A percentile compares a stretch with the other conserved stretches of the same genome.
Evolutionary conservation across 2,329 filamentous ascomycete genomes (phyloP).

Genomic region (Ciborinia camelliae): DNA sequence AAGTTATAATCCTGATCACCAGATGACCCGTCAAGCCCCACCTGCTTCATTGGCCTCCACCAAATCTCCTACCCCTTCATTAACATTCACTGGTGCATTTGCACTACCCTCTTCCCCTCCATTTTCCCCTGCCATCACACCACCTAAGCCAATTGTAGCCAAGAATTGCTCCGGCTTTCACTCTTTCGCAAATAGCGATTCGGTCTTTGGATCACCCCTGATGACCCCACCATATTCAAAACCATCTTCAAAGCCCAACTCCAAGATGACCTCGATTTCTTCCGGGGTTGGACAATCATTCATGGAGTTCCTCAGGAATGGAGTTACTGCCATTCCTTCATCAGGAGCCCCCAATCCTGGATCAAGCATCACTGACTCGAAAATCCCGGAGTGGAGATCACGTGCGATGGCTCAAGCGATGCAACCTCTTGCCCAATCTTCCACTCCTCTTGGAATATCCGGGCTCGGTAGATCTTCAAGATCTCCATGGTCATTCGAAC

Average conservation of each 20-base stretch:
- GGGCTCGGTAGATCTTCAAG: background rate
- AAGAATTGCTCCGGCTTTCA: background rate
- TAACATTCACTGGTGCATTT: background rate
- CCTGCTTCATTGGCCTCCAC: background rate
- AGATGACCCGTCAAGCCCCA: background rate
- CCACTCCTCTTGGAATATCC: background rate
- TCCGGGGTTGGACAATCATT: conserved; percentile 9
- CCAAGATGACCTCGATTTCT: background rate
- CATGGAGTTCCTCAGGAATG: background rate
- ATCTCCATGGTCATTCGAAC: background rate
- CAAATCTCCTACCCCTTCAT: conserved; percentile 2
- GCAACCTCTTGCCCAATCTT: background rate
- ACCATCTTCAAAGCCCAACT: background rate
- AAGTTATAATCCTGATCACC: conserved; percentile 9
- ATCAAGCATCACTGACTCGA: conserved; percentile 11
- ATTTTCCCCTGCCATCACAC: background rate
- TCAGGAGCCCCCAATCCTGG: background rate
- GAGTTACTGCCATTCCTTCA: background rate
- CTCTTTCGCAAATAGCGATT: background rate
- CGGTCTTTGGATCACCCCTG: background rate
- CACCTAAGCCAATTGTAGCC: background rate
- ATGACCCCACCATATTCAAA: conserved; percentile 1
- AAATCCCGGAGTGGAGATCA: conserved; percentile 5
- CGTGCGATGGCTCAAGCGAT: background rate
- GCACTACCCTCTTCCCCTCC: background rate